Conservation (phyloP, 192 early-diverging fungal genomes). For the Dissophora ornata region DNA sequence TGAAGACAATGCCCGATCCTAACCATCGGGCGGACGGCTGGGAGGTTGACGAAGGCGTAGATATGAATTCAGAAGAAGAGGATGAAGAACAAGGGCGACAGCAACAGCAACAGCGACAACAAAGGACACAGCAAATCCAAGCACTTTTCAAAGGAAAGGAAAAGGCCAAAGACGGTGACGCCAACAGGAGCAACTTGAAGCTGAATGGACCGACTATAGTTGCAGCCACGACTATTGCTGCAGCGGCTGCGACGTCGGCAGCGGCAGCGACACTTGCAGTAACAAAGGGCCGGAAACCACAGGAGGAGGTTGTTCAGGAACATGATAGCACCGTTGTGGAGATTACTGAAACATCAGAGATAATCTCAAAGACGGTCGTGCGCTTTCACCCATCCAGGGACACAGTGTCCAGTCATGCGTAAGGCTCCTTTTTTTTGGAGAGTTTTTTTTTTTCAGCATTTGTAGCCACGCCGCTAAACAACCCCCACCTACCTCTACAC, state of each 20-base stretch:
- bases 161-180: not conserved
- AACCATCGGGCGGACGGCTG: constrained; percentile 21
- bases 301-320: not conserved
- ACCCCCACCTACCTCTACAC: no score
- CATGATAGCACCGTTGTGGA: not conserved
- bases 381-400: constrained; percentile 35
- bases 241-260: constrained; percentile 43
- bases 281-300: not conserved
- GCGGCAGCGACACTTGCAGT: constrained; percentile 35
- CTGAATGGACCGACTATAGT: constrained; percentile 24
- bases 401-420: constrained; percentile 47
- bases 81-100: not conserved
- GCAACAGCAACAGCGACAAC: not conserved
- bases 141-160: constrained; percentile 1
- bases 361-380: constrained; percentile 15
- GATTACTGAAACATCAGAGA: not conserved
- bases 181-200: not conserved
- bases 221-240: constrained; percentile 42
- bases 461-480: no score
- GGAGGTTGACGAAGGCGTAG: constrained; percentile 27
- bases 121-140: not conserved
- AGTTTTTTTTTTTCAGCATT: no score
- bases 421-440: not conserved
- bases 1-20: constrained; percentile 58
- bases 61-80: constrained; percentile 16